A percentile compares a stretch with the other conserved stretches of the same genome.
These are phyloP conservation scores for Salix suchowensis DNA, from an alignment of 345 rosid species.

Conservation along the genomic window DNA sequence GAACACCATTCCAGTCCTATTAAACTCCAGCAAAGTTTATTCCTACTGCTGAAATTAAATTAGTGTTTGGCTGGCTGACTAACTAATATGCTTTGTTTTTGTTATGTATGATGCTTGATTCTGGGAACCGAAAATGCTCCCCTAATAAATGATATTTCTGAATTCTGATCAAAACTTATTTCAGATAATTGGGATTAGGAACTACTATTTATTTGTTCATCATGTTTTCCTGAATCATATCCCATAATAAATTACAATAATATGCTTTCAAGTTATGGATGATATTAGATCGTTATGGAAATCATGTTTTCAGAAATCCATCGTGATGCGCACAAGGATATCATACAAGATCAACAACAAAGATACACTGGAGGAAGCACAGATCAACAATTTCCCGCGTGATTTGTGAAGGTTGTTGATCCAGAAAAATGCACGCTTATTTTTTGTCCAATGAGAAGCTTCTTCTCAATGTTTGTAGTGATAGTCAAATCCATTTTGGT, in stretches of 20 bases:
- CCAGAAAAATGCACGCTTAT: constrained; percentile 6
- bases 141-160: neutral
- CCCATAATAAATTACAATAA: neutral
- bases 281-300: neutral
- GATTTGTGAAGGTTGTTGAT: constrained; percentile 48
- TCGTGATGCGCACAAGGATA: constrained; percentile 87
- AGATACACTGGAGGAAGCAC: constrained; percentile 89
- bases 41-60: neutral
- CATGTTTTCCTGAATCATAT: neutral
- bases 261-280: neutral
- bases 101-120: neutral
- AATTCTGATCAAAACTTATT: neutral
- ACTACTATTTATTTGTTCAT: neutral
- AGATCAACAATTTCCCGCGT: constrained; percentile 80
- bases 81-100: neutral
- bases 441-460: constrained; percentile 20
- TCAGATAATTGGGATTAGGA: neutral
- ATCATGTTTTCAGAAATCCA: constrained; percentile 67
- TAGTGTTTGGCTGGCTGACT: neutral
- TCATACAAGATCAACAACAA: constrained; percentile 73
- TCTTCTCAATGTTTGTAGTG: constrained; percentile 27
- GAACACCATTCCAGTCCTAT: neutral
- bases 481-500: constrained; percentile 20
- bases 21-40: neutral
- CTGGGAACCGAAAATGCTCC: neutral